Base-by-base conservation (phyloP, 2,329 filamentous ascomycete genomes). In the Helotiales sp. region DNA sequence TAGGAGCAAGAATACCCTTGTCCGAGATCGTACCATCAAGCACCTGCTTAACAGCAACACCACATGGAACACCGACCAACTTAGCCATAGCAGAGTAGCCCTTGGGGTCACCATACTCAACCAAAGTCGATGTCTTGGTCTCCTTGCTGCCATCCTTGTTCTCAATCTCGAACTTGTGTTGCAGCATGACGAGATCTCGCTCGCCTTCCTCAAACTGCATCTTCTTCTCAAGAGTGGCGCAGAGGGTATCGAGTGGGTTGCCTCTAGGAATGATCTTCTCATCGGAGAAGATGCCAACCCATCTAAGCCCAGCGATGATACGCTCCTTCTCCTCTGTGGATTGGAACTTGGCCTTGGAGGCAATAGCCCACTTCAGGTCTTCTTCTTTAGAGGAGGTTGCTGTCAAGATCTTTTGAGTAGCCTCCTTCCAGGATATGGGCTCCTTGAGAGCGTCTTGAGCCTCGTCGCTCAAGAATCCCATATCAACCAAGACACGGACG, bases 241-340 rank as follows among this genome's bases (percentile, higher is more conserved):
- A 96, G 36, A 96, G 85, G n/a, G 90, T 93, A 74, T 96, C 93
- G 24, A 96, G 83, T 3, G 91, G 89, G 78, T 90, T 96, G 54
- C 86, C 88, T 55, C 85, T 80, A 27, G 90, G 87, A 5, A 77
- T 88, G 70, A 88, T 91, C 72, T 83, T 77, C 70, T 85, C 81
- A 63, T 87, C 81, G 42, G 84, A 88, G 77, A 91, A 88, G 61
- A 86, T 72, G 29, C 82, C 82, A 64, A 89, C 80, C 90, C 90
- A 95, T 65, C 83, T 81, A 33, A 95, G 81, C 57, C 90, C 90
- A 49, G 79, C 77, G 50, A 95, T 72, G 69, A 95, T 85, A 60
- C 83, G 85, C 55, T 85, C 75, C 73, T 88, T 86, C 71, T 93
- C 82, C 57, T 89, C 87, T 52, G 79, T 83, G 66, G 79, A 77